Conservation (phyloP, 2,329 filamentous ascomycete genomes). For the Paracamarosporium sp. region DNA sequence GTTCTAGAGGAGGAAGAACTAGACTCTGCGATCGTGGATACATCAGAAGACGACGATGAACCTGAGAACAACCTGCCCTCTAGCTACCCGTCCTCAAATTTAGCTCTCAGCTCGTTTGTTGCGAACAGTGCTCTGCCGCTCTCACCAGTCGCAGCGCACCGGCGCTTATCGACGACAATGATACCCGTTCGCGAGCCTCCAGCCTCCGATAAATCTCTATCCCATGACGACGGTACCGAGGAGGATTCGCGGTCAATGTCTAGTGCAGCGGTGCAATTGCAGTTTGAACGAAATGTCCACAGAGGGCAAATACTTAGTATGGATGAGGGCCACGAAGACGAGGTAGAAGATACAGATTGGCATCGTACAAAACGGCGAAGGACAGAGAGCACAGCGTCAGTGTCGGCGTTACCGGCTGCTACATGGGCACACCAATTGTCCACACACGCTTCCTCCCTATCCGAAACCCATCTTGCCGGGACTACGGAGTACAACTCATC, state of each 20-base stretch:
- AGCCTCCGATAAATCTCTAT: conserved; percentile 8
- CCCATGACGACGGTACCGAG: neutral
- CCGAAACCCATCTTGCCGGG: neutral
- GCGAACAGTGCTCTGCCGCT: conserved; percentile 38
- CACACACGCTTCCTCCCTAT: neutral
- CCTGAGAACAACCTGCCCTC: conserved; percentile 1
- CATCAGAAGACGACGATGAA: conserved; percentile 14
- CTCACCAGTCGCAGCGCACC: conserved; percentile 19
- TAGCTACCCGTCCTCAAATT: conserved; percentile 23
- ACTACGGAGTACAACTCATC: neutral
- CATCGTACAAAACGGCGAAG: conserved; percentile 19
- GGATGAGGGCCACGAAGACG: neutral
- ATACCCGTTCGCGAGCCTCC: conserved; percentile 10
- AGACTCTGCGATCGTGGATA: conserved; percentile 6
- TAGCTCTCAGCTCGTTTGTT: conserved; percentile 38
- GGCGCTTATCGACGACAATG: conserved; percentile 6
- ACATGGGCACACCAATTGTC: neutral
- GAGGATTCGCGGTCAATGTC: conserved; percentile 18
- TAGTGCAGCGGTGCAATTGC: conserved; percentile 19
- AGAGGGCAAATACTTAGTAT: neutral
- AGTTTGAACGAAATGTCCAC: conserved; percentile 7
- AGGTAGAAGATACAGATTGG: neutral
- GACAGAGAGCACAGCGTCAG: conserved; percentile 16
- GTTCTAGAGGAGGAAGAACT: conserved; percentile 20
- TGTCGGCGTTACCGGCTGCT: neutral